Base-by-base conservation (phyloP, 257 asterid species). In the Orobanche coerulescens region DNA sequence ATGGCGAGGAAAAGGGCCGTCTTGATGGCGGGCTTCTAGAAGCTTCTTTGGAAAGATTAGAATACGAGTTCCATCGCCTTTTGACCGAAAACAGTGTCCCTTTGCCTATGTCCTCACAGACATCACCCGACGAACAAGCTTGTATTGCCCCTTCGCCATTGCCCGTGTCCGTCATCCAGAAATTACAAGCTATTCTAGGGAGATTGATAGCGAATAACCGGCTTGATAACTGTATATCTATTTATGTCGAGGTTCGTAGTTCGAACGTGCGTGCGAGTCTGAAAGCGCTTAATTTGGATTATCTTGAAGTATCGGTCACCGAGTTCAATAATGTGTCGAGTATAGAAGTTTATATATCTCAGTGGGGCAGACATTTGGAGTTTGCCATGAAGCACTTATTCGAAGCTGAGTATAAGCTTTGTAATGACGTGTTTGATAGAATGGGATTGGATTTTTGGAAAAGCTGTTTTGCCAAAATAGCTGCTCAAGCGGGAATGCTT, bases 11-110 rank as follows among this genome's bases (percentile, higher is more conserved):
- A 55, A 80, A 83, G 64, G 82, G 81, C n/a, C 70, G 64, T 64
- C 95, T 92, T 66, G 96, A 88, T 65, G 98, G 98, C 0, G 93
- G 94, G 46, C 81, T 92, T n/a, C 86, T 92, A 2, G 85, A 82
- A 60, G 85, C 61, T 46, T 79, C 98, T 0, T 64, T 88, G 63
- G 82, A 76, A 52, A 77, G 94, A 58, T 59, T 92, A 53, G 95
- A 86, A 59, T 79, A 68, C 22, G 96, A 88, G 73, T 84, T 92
- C 47, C 71, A 84, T 13, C 67, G 93, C 36, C 78, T 92, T 2
- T 62, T 92, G 73, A 64, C 73, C 0, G 95, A 88, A 56, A 69
- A 78, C 39, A 86, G 85, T 60, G 65, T 82, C 47, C 95, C 95
- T 0, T 67, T 85, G 76, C 88, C 95, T 20, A 78, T 85, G 96